phyloP scores from a whole-genome alignment of 2,329 filamentous ascomycete species.

The Trichoderma harzianum region DNA sequence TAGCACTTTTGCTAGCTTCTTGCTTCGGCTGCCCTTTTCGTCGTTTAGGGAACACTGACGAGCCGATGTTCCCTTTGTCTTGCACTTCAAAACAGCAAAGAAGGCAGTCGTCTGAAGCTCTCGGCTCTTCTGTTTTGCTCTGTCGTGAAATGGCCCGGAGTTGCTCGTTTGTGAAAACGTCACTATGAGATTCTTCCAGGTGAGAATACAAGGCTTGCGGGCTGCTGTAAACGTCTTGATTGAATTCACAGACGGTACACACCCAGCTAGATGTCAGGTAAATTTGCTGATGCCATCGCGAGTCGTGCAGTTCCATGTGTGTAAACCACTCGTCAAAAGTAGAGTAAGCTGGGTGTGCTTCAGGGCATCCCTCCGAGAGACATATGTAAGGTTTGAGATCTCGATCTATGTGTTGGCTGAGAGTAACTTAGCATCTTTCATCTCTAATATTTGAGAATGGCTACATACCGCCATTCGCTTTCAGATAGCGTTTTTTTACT shows the following conservation, averaged over 20 bases:
- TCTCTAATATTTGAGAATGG: background rate
- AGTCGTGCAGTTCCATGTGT: constrained; percentile 12
- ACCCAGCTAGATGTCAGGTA: constrained; percentile 7
- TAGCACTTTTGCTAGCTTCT: background rate
- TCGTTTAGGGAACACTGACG: background rate
- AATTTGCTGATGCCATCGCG: constrained; percentile 2
- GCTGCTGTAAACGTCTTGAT: background rate
- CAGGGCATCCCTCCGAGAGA: background rate
- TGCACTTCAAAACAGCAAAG: constrained; percentile 10
- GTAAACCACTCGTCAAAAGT: constrained; percentile 8
- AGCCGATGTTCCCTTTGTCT: background rate
- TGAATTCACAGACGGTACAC: background rate
- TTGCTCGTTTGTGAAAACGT: background rate
- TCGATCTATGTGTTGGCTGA: constrained; percentile 15
- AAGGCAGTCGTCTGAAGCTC: constrained; percentile 15
- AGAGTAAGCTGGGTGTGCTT: background rate
- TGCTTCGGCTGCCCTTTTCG: background rate
- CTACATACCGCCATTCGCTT: constrained; percentile 1
- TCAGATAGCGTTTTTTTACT: background rate
- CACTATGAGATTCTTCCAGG: background rate
- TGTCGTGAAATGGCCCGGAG: constrained; percentile 15
- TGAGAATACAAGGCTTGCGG: background rate
- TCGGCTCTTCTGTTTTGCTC: constrained; percentile 10
- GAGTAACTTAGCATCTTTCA: background rate
- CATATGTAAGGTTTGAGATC: constrained; percentile 20